Evolutionary conservation across 768 basidiomycete genomes (phyloP).

Genomic region (Punctularia strigosozonata): DNA sequence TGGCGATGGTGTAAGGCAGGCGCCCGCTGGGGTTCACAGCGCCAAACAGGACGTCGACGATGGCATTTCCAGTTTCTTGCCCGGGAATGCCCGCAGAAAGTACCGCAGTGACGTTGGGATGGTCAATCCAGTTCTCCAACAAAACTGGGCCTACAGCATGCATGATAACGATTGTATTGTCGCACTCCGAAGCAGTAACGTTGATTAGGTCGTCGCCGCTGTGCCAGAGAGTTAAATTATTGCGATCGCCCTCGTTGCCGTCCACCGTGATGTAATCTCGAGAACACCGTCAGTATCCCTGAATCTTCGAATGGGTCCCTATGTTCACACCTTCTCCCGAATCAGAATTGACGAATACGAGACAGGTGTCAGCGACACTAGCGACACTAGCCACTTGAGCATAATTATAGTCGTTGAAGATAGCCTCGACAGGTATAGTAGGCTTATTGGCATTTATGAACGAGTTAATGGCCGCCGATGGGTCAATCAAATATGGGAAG

Average conservation of each 20-base stretch:
- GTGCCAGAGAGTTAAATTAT: constrained; percentile 58
- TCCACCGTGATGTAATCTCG: constrained; percentile 66
- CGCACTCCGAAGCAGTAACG: constrained; percentile 46
- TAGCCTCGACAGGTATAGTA: constrained; percentile 58
- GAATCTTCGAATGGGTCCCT: too few relatives aligned
- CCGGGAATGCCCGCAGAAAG: constrained; percentile 59
- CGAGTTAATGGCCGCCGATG: too few relatives aligned
- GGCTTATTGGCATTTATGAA: neutral
- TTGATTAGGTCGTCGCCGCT: constrained; percentile 55
- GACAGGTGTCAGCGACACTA: constrained; percentile 34
- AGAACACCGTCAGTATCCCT: too few relatives aligned
- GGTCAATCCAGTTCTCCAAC: constrained; percentile 56
- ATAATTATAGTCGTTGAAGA: constrained; percentile 61
- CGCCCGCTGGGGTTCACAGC: constrained; percentile 56
- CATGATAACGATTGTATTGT: constrained; percentile 21
- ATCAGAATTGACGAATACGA: constrained; percentile 71
- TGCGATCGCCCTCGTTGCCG: constrained; percentile 63
- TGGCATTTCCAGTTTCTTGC: constrained; percentile 55
- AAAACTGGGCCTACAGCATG: constrained; percentile 46
- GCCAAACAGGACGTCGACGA: constrained; percentile 64
- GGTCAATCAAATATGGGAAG: constrained; percentile 66
- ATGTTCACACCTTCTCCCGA: constrained; percentile 78
- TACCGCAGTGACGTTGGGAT: constrained; percentile 67
- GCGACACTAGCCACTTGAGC: neutral
- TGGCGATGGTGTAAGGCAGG: constrained; percentile 69